Evolutionary conservation across 1,284 basidiomycete species (phyloP), one percentile per base, ranked within the genome.

Genomic region (Laetiporus sulphureus): DNA sequence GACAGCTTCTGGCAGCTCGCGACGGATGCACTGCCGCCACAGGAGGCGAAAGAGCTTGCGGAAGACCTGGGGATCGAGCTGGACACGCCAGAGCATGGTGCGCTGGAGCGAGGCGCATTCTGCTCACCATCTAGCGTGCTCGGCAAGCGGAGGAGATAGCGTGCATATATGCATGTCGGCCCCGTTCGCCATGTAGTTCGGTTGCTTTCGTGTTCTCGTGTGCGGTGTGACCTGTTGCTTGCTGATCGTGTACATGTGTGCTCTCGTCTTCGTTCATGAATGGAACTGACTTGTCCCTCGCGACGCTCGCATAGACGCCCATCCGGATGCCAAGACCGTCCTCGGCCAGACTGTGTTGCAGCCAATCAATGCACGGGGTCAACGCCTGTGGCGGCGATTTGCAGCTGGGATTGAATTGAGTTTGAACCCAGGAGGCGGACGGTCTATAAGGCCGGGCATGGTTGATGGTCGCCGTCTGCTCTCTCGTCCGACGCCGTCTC

Each of bases 11-110:
- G 85, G 83, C 67, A 75, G 40, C 58, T 84, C 19, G 74, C 71
- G n/a, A 79, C 79, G 7, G 86, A 89, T 46, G 58, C 75, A 12
- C 57, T 87, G 10, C 57, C 77, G 5, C 79, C 79, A 31, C 75
- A 78, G 56, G 80, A 87, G 33, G 73, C 79, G 1, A 56, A 60
- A 8, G 66, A 63, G 32, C 73, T 90, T 12, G 70, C 68, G 13
- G 86, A 88, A 57, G 79, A 85, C 40, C 71, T 90, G 11, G 85
- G 85, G 3, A 73, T 90, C 43, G 87, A 90, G 61, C 62, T 68
- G 32, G 87, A 90, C 53, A 77, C 79, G 6, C 43, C 65, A 1
- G 86, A 88, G 61, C 85, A 88, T 55, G 45, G 51, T 19, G 58
- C 61, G 15, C 59, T 89, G 29, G 81, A 84, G 59, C 62, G 65